phyloP scores from a whole-genome alignment of 495 filamentous ascomycete species.

The Trichoderma orchidacearum region DNA sequence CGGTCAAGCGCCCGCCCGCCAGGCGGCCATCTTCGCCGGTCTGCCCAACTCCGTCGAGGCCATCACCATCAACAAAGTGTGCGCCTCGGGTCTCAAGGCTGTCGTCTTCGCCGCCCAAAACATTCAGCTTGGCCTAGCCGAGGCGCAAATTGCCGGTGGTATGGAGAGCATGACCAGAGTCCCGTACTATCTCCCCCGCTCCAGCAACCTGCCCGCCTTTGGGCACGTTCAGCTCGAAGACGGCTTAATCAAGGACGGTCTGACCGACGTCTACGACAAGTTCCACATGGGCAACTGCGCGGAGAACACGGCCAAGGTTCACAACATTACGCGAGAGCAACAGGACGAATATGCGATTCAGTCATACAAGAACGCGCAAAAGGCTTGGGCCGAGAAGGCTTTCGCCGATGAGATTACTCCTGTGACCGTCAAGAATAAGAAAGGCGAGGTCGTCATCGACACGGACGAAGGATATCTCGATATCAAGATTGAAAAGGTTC shows the following conservation, averaged over 20 bases:
- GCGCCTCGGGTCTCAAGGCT: conserved; percentile 86
- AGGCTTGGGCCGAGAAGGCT: conserved; percentile 65
- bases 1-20: conserved; percentile 84
- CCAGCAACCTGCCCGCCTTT: conserved; percentile 63
- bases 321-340: conserved; percentile 61
- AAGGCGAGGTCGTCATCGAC: conserved; percentile 64
- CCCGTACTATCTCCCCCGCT: conserved; percentile 77
- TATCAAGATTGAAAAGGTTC: conserved; percentile 71
- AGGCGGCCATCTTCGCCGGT: conserved; percentile 81
- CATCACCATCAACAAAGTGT: conserved; percentile 93
- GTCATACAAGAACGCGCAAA: conserved; percentile 76
- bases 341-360: conserved; percentile 86
- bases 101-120: conserved; percentile 83
- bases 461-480: conserved; percentile 82
- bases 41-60: conserved; percentile 67
- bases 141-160: conserved; percentile 81
- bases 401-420: conserved; percentile 83
- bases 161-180: conserved; percentile 97
- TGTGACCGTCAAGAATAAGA: conserved; percentile 70
- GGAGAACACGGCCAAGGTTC: conserved; percentile 87
- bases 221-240: conserved; percentile 80
- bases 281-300: conserved; percentile 97
- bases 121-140: conserved; percentile 77
- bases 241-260: conserved; percentile 84
- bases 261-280: conserved; percentile 94